phyloP scores from a whole-genome alignment of 345 rosid species.

The Bretschneidera sinensis region DNA sequence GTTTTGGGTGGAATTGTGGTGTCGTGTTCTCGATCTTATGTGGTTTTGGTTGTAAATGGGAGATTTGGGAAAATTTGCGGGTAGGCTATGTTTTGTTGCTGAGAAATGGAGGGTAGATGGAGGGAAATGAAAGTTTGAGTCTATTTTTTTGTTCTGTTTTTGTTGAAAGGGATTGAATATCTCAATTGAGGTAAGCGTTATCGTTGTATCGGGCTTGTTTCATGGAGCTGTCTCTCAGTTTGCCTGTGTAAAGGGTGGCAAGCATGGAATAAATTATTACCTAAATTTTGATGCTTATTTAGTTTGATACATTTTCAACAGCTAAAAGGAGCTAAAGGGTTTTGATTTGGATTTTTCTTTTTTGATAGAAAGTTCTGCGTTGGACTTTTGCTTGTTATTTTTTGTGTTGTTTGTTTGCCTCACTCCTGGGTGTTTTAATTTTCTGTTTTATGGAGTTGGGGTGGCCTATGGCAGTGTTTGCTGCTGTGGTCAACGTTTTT shows the following conservation, averaged over 20 bases:
- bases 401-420: background rate
- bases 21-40: slow-evolving; percentile 27
- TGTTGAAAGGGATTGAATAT: background rate
- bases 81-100: slow-evolving; percentile 9
- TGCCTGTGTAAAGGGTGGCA: background rate
- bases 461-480: too few relatives aligned
- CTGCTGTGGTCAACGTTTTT: too few relatives aligned
- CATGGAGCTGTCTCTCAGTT: too few relatives aligned
- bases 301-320: background rate
- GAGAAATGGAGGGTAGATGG: too few relatives aligned
- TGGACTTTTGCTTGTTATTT: too few relatives aligned
- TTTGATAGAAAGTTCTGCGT: too few relatives aligned
- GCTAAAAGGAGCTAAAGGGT: background rate
- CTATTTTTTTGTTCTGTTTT: background rate
- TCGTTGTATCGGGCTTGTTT: background rate
- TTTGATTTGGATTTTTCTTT: too few relatives aligned
- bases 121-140: background rate
- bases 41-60: slow-evolving; percentile 15
- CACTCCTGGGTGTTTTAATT: background rate
- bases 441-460: background rate
- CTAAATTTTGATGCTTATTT: background rate
- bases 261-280: background rate
- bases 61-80: slow-evolving; percentile 11
- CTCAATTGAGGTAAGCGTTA: background rate
- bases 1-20: slow-evolving; percentile 1